phyloP scores from a whole-genome alignment of 2,329 filamentous ascomycete species.

The Fusarium pininemorale region DNA sequence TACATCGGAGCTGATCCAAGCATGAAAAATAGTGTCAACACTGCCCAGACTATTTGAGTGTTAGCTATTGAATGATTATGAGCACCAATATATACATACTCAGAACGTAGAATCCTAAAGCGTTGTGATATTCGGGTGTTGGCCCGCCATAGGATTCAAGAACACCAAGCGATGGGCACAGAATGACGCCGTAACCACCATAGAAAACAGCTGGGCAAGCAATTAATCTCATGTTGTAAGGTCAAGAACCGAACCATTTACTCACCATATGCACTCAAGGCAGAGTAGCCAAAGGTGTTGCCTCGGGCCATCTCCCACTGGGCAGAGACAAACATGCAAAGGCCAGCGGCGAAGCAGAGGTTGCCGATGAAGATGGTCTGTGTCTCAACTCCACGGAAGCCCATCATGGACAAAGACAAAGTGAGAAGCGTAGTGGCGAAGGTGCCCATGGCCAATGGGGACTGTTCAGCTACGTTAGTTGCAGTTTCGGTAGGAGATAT shows the following conservation, averaged over 20 bases:
- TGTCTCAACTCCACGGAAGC: slow-evolving; percentile 39
- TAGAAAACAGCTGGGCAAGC: slow-evolving; percentile 37
- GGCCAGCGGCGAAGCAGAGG: slow-evolving; percentile 42
- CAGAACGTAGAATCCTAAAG: slow-evolving; percentile 43
- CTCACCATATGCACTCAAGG: slow-evolving; percentile 41
- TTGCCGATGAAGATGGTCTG: slow-evolving; percentile 44
- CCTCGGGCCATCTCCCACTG: slow-evolving; percentile 44
- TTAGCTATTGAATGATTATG: neutral
- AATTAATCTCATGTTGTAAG: neutral
- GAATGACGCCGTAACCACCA: slow-evolving; percentile 41
- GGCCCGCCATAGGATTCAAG: slow-evolving; percentile 40
- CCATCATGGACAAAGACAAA: slow-evolving; percentile 44
- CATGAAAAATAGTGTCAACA: slow-evolving; percentile 42
- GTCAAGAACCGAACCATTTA: fast-evolving
- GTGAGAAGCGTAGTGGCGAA: slow-evolving; percentile 43
- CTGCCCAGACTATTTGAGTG: slow-evolving; percentile 36
- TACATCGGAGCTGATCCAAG: slow-evolving; percentile 37
- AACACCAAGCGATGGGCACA: slow-evolving; percentile 39
- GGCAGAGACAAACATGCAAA: slow-evolving; percentile 43
- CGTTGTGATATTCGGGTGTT: slow-evolving; percentile 42
- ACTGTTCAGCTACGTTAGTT: slow-evolving; percentile 1
- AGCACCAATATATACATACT: slow-evolving; percentile 5
- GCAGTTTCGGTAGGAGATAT: fast-evolving
- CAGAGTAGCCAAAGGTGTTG: slow-evolving; percentile 44
- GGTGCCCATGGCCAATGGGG: slow-evolving; percentile 42